Evolutionary conservation across 176 grass and related monocot species (phyloP), one percentile per base, ranked within the genome.

Genomic region (Oryza coarctata): DNA sequence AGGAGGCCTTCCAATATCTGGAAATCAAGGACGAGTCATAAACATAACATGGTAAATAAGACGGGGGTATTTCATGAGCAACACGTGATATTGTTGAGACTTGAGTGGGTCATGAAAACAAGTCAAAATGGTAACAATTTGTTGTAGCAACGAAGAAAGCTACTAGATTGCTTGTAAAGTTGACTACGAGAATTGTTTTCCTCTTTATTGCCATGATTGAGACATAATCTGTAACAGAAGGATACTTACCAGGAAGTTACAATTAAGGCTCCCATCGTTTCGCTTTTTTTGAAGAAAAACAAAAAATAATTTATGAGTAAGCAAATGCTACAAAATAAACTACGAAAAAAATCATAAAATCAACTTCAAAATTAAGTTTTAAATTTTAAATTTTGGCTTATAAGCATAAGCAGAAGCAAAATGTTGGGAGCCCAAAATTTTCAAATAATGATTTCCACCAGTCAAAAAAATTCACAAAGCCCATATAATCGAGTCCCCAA

Each of bases 1-100:
- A 97, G 84, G 73, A 97, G 86, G 36, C 86, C 74, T 83, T 97
- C 95, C 78, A 97, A 82, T 83, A 97, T 89, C 95, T 97, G 86
- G 18, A 88, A 63, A 80, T 31, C 64, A 80, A 62, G 10, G 12
- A 34, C 15, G 17, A 4, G 25, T 44, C 36, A 85, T 52, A 25
- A 47, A 30, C 20, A 65, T 44, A 47, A 30, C 20, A 65, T 44
- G 25, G 26, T 26, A 22, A 58, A 73, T 28, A 60, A 31, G 35
- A 65, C 28, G 27, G 71, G 12, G 38, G 28, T 1, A 9, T 14
- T 78, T 70, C 38, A 30, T 76, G 17, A 55, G n/a, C 44, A 33
- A 32, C 8, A 50, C 44, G 5, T 52, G 6, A 22, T 78, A 35
- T 63, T 6, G 17, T 68, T 55, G 45, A 78, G 26, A 6, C 9